Percentiles rank a stretch among this genome's conserved stretches.
Evolutionary conservation across 2,329 filamentous ascomycete species (phyloP).

Genomic region (Alternaria viburni): DNA sequence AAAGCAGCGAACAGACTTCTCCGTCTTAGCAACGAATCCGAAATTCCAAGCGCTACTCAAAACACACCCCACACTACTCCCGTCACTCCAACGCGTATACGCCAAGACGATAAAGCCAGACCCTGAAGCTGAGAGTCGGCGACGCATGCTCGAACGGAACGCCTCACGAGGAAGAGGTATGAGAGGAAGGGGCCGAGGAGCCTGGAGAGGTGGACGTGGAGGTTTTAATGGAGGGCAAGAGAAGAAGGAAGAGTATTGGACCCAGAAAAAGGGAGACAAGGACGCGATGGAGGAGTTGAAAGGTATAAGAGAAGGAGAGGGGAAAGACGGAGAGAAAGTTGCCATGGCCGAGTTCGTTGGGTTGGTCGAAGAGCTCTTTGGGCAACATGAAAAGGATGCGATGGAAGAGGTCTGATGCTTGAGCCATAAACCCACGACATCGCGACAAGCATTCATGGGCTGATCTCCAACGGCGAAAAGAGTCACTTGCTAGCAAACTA

Average conservation of each 20-base stretch:
- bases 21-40: constrained; percentile 34
- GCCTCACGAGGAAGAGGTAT: constrained; percentile 22
- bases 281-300: constrained; percentile 39
- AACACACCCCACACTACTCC: constrained; percentile 29
- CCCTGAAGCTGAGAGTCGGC: constrained; percentile 27
- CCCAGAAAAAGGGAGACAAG: constrained; percentile 39
- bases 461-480: too few relatives aligned
- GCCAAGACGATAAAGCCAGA: constrained; percentile 44
- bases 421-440: too few relatives aligned
- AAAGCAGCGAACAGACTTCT: constrained; percentile 40
- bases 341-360: constrained; percentile 51
- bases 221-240: constrained; percentile 15
- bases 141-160: constrained; percentile 19
- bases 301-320: constrained; percentile 31
- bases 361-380: constrained; percentile 36
- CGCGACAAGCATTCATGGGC: too few relatives aligned
- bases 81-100: constrained; percentile 40
- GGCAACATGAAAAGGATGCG: constrained; percentile 2
- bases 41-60: constrained; percentile 38
- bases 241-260: constrained; percentile 27
- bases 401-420: not conserved
- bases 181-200: constrained; percentile 24
- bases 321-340: constrained; percentile 43
- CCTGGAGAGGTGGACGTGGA: constrained; percentile 16
- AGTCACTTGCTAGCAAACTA: too few relatives aligned